A percentile compares a stretch with the other conserved stretches of the same genome.
Conservation (phyloP, 371 early-diverging fungal genomes). For the Polyrhizophydium stewartii region DNA sequence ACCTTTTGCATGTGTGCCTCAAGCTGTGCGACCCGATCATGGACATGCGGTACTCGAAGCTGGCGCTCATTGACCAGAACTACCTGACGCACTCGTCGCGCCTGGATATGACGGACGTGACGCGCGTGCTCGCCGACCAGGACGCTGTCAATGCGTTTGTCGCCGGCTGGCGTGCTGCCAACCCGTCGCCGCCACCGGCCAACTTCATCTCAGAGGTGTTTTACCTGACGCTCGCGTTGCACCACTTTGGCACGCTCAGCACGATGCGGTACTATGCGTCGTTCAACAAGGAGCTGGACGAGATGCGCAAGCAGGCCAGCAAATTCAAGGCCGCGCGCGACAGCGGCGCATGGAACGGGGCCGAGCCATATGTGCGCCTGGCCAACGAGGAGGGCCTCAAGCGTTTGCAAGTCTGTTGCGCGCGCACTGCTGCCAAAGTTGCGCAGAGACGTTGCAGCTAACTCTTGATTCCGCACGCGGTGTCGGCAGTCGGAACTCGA, state of each 20-base stretch:
- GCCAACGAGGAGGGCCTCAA: conserved; percentile 37
- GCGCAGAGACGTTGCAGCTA: too few relatives aligned
- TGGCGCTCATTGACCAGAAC: conserved; percentile 64
- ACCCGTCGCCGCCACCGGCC: conserved; percentile 19
- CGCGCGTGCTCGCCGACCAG: conserved; percentile 74
- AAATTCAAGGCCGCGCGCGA: conserved; percentile 35
- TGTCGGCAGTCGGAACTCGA: conserved; percentile 32
- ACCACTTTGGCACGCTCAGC: conserved; percentile 79
- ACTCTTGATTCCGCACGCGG: too few relatives aligned
- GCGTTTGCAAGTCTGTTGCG: conserved; percentile 28
- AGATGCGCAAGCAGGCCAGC: conserved; percentile 50
- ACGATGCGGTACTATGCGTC: conserved; percentile 63
- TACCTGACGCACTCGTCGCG: conserved; percentile 54
- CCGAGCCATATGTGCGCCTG: conserved; percentile 27
- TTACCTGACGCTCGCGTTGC: conserved; percentile 66
- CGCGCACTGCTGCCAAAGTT: too few relatives aligned
- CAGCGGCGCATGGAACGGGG: conserved; percentile 26
- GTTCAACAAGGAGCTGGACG: conserved; percentile 60
- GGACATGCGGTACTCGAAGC: conserved; percentile 68
- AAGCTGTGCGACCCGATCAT: conserved; percentile 80
- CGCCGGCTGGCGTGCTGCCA: conserved; percentile 5
- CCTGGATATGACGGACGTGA: conserved; percentile 62
- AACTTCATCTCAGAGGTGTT: conserved; percentile 91
- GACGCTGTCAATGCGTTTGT: conserved; percentile 63
- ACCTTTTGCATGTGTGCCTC: conserved; percentile 63